Evolutionary conservation across 345 rosid genomes (phyloP).

Genomic region (Salix koriyanagi): DNA sequence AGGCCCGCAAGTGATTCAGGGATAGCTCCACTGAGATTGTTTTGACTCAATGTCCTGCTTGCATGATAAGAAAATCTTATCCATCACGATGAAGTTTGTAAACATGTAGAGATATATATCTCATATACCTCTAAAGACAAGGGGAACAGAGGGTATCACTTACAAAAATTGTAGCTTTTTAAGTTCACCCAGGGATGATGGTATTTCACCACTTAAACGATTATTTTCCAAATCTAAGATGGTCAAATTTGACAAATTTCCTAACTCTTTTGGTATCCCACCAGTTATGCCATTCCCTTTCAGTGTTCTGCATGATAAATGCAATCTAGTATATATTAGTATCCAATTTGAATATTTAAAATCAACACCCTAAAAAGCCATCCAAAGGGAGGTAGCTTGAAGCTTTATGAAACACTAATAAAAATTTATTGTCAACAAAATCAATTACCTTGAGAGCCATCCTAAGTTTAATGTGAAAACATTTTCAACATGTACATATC

Average conservation of each 20-base stretch:
- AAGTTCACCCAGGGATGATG: slow-evolving; percentile 75
- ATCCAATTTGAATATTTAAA: background rate
- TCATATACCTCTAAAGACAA: background rate
- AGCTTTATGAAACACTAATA: background rate
- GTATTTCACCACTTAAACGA: slow-evolving; percentile 72
- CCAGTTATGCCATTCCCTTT: slow-evolving; percentile 89
- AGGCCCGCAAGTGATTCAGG: slow-evolving; percentile 67
- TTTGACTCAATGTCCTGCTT: slow-evolving; percentile 78
- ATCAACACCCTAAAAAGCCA: background rate
- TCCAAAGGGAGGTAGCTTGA: background rate
- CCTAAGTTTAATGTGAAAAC: background rate
- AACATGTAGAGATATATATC: slow-evolving; percentile 4
- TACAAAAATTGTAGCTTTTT: slow-evolving; percentile 89
- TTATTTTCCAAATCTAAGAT: slow-evolving; percentile 88
- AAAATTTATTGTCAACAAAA: background rate
- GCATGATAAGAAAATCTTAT: slow-evolving; percentile 10
- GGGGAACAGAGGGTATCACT: slow-evolving; percentile 28
- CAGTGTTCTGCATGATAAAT: slow-evolving; percentile 55
- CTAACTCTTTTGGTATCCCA: slow-evolving; percentile 78
- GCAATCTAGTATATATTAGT: slow-evolving; percentile 6
- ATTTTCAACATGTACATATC: background rate
- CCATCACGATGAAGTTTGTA: background rate
- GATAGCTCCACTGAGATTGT: slow-evolving; percentile 71
- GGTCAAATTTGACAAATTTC: slow-evolving; percentile 73
- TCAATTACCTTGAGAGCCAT: background rate